A percentile compares a stretch with the other conserved stretches of the same genome.
These are phyloP conservation scores for Dissophora globulifera DNA, from an alignment of 192 early-diverging fungal genomes.

Conservation along the genomic window DNA sequence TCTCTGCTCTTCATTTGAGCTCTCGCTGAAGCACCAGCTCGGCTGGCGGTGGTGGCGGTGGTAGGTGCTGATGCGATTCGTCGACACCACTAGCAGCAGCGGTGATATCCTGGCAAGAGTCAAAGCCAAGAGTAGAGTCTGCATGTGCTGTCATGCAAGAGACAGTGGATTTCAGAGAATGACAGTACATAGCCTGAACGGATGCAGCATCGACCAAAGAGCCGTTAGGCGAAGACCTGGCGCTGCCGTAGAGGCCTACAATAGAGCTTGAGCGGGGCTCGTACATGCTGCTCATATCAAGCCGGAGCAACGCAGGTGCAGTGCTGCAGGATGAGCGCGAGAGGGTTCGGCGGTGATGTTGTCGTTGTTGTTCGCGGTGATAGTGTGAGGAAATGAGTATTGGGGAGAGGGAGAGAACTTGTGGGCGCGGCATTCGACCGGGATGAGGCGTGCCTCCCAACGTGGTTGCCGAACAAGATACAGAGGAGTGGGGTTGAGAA, in stretches of 20 bases:
- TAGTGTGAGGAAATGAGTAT: too few relatives aligned
- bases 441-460: not conserved
- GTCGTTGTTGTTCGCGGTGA: not conserved
- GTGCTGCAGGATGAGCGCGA: not conserved
- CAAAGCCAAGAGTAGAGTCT: not conserved
- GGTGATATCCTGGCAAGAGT: too few relatives aligned
- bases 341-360: not conserved
- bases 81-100: too few relatives aligned
- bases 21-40: too few relatives aligned
- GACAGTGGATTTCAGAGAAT: slow-evolving; percentile 22
- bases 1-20: too few relatives aligned
- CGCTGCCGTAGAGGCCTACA: slow-evolving; percentile 28
- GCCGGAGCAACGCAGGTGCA: not conserved
- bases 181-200: slow-evolving; percentile 21
- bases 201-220: slow-evolving; percentile 27
- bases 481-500: too few relatives aligned
- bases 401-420: not conserved
- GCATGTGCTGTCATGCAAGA: slow-evolving; percentile 16
- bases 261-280: slow-evolving; percentile 13
- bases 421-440: not conserved
- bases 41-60: too few relatives aligned
- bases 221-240: slow-evolving; percentile 25
- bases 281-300: slow-evolving; percentile 8
- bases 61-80: too few relatives aligned
- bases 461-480: not conserved